phyloP scores from a whole-genome alignment of 2,329 filamentous ascomycete genomes.

The Aspergillus aculeatus region DNA sequence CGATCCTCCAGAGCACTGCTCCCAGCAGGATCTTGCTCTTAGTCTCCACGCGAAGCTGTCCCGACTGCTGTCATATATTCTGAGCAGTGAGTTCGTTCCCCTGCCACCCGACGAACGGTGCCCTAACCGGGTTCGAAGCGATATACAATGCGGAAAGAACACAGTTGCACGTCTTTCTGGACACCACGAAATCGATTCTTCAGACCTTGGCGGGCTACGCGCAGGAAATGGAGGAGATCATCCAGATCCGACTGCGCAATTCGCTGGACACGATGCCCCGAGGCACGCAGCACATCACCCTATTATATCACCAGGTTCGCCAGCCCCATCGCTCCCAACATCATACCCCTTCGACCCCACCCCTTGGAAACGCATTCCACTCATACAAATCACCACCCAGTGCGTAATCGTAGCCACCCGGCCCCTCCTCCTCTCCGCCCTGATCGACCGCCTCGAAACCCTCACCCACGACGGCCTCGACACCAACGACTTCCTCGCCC shows the following conservation, averaged over 20 bases:
- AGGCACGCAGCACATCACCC: slow-evolving; percentile 38
- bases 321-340: not conserved
- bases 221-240: slow-evolving; percentile 40
- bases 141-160: too few relatives aligned
- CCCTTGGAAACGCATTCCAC: too few relatives aligned
- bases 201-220: slow-evolving; percentile 39
- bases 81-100: too few relatives aligned
- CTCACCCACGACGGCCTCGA: not conserved
- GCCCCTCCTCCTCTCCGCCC: slow-evolving; percentile 3
- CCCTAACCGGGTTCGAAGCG: too few relatives aligned
- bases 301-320: slow-evolving; percentile 42
- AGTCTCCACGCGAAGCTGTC: too few relatives aligned
- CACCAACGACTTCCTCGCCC: not conserved
- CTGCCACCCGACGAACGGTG: too few relatives aligned
- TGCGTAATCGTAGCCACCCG: slow-evolving; percentile 7
- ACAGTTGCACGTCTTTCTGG: too few relatives aligned
- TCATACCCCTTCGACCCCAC: too few relatives aligned
- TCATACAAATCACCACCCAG: not conserved
- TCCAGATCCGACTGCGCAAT: slow-evolving; percentile 31
- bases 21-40: too few relatives aligned
- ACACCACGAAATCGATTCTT: slow-evolving; percentile 21
- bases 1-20: slow-evolving; percentile 26
- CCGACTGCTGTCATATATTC: too few relatives aligned
- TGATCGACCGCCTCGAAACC: slow-evolving; percentile 4
- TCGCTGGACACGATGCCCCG: slow-evolving; percentile 36